Conservation (phyloP, 2,329 filamentous ascomycete species). For the Colletotrichum viniferum region DNA sequence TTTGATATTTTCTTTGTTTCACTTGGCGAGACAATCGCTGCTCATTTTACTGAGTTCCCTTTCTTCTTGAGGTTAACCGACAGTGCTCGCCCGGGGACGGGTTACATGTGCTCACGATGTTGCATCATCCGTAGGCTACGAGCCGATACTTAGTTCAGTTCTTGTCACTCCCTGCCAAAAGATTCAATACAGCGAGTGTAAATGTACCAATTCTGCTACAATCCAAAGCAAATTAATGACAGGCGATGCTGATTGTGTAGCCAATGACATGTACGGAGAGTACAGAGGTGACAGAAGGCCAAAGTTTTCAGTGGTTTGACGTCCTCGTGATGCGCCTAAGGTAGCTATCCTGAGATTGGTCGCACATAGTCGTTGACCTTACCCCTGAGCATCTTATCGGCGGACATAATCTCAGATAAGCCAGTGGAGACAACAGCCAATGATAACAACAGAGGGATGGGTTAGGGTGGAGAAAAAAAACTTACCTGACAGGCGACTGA, state of each 20-base stretch:
- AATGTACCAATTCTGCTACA: not conserved
- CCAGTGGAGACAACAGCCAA: not conserved
- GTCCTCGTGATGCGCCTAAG: too few relatives aligned
- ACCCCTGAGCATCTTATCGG: not conserved
- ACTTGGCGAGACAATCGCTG: not conserved
- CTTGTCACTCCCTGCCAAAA: not conserved
- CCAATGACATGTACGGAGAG: not conserved
- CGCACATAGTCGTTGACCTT: not conserved
- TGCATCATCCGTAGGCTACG: slow-evolving; percentile 7
- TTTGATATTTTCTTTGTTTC: not conserved
- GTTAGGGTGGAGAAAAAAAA: not conserved
- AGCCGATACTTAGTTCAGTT: slow-evolving; percentile 1
- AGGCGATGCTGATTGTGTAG: not conserved
- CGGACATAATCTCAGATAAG: not conserved
- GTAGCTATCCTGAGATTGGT: not conserved
- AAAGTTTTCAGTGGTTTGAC: not conserved
- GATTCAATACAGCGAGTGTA: not conserved
- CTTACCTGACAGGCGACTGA: not conserved
- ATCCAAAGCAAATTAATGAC: not conserved
- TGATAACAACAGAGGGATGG: not conserved
- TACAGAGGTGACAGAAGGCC: not conserved
- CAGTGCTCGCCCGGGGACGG: not conserved
- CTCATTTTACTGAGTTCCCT: not conserved
- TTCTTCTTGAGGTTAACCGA: not conserved
- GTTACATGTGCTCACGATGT: not conserved